A percentile compares a stretch with the other conserved stretches of the same genome.
These are phyloP conservation scores for Funneliformis caledonium DNA, from an alignment of 371 early-diverging fungal genomes.

Conservation along the genomic window DNA sequence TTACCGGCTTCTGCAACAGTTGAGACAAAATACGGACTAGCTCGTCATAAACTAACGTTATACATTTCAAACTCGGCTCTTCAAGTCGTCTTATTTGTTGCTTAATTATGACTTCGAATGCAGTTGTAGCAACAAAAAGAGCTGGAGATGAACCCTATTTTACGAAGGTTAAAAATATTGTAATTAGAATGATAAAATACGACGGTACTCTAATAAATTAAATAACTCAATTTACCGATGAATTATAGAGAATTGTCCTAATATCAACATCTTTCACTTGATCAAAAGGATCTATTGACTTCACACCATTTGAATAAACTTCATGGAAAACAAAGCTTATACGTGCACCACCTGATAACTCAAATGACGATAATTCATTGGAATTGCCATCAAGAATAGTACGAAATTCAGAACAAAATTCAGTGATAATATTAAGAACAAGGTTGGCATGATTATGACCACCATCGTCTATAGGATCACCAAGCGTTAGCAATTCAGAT, in stretches of 20 bases:
- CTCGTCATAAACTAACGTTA: conserved; percentile 94
- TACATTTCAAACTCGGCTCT: conserved; percentile 94
- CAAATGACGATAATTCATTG: conserved; percentile 88
- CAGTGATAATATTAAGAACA: conserved; percentile 94
- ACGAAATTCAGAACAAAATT: conserved; percentile 95
- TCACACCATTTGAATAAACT: conserved; percentile 91
- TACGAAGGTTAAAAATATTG: neutral
- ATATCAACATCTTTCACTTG: conserved; percentile 98
- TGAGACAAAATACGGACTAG: conserved; percentile 91
- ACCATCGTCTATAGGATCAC: conserved; percentile 87
- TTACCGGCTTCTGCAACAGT: conserved; percentile 84
- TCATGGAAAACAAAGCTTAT: conserved; percentile 99
- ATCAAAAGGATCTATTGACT: conserved; percentile 94
- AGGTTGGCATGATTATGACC: conserved; percentile 67
- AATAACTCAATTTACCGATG: conserved; percentile 63
- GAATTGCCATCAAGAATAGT: conserved; percentile 94
- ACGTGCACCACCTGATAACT: conserved; percentile 97
- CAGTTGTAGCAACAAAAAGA: conserved; percentile 96
- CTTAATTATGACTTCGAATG: conserved; percentile 97
- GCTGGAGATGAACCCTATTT: conserved; percentile 92
- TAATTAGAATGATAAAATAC: neutral
- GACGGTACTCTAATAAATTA: conserved; percentile 13
- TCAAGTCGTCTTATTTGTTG: conserved; percentile 96
- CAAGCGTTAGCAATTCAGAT: conserved; percentile 83
- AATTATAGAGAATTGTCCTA: conserved; percentile 97